Evolutionary conservation across 768 basidiomycete species (phyloP), one percentile per base, ranked within the genome.

Genomic region (Lanmaoa pseudosensibilis): DNA sequence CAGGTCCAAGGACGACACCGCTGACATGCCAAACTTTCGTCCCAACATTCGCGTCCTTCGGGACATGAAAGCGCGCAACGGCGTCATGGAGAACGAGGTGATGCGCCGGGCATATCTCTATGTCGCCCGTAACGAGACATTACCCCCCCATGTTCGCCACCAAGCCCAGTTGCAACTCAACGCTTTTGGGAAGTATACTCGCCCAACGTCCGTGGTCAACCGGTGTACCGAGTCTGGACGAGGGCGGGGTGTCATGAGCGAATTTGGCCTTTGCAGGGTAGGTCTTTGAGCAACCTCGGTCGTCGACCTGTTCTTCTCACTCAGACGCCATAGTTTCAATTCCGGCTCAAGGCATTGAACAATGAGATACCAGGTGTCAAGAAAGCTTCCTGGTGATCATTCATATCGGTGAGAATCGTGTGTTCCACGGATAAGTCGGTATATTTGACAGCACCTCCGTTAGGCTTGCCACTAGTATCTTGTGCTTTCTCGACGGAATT

Each of bases 151-250:
- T 68, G 83, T 98, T 46, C 90, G 96, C 54, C 91, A 94, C 71
- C 91, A 94, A 62, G 96, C 96, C 16, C 94, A 97, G 72, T 76
- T 98, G 58, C 94, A 97, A 67, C 79, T 97, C 48, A 96, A 96
- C 73, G 85, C 87, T 6, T 92, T 97, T 64, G 86, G 83, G 47
- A 81, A 83, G 25, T 87, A 92, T 69, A 88, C 91, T 1, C 85
- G 91, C 38, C 89, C 92, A n/a, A 86, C 86, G 15, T 86, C 85
- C 2, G 90, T 97, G 33, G 94, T 92, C 77, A 94, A 94, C 69
- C 80, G 95, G 27, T 98, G 96, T 64, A 75, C 80, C 19, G 91
- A 88, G 72, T 85, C 91, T 10, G 96, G 96, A 1, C 80, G 86
- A 56, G 94, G 92, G 8, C 81, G 93, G 57, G 96, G 94, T 52